These are phyloP conservation scores for Populus hybrid DNA, from an alignment of 441 rosid genomes.

Conservation along the genomic window DNA sequence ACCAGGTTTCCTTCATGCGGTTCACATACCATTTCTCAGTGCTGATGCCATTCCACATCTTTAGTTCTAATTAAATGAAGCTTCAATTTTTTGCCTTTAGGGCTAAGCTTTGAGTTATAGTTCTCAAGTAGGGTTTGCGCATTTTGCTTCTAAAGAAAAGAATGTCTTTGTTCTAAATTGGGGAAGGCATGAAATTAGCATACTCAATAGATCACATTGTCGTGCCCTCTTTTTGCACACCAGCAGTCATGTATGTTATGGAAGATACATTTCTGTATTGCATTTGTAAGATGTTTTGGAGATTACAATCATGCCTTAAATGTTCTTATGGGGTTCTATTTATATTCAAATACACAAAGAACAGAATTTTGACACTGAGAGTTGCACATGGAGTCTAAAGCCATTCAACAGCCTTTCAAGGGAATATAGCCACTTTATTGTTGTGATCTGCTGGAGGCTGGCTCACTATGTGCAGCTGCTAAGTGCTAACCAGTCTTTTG, in stretches of 20 bases:
- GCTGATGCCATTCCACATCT: not conserved
- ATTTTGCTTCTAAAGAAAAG: not conserved
- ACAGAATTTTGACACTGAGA: not conserved
- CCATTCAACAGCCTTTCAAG: not conserved
- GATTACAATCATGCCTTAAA: not conserved
- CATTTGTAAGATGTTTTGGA: not conserved
- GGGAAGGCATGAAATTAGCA: not conserved
- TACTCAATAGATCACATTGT: not conserved
- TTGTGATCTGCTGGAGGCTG: not conserved
- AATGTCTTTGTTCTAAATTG: not conserved
- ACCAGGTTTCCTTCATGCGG: not conserved
- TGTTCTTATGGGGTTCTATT: not conserved
- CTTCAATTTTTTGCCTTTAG: not conserved
- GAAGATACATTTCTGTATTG: not conserved
- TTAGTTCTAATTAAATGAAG: not conserved
- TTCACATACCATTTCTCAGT: not conserved
- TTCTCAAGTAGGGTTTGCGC: not conserved
- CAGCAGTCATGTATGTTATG: not conserved
- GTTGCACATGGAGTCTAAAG: not conserved
- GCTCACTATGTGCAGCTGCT: not conserved
- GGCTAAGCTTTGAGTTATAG: not conserved
- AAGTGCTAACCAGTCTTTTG: not conserved
- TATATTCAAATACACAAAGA: not conserved
- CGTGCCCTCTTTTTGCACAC: not conserved
- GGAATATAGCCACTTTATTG: not conserved